Base-by-base conservation (phyloP, 352 stramenopile genomes). In the Saprolegnia diclina region DNA sequence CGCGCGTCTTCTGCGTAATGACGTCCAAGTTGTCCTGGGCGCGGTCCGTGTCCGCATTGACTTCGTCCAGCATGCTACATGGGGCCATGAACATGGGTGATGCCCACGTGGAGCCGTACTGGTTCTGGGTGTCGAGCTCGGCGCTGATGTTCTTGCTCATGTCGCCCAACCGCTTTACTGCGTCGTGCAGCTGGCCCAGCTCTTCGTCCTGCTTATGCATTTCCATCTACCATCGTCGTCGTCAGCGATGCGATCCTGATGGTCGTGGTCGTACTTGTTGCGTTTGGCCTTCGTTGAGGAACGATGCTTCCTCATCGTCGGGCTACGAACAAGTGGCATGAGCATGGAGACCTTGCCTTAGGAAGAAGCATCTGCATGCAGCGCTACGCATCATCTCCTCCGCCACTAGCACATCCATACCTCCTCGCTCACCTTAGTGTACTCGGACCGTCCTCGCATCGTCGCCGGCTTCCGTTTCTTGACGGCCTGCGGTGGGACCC, bases 61-160 rank as follows among this genome's bases (percentile, higher is more conserved):
- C 71, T 40, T 94, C 83, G 69, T 94, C 85, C 38, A 94, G 74
- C 85, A 92, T 92, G 42, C 85, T 94, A 55, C 3, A 21, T 18
- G 14, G 42, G 6, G 29, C 35, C 9, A 70, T 56, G 22, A 66
- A 35, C 10, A 26, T 18, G 18, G 5, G 13, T n/a, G 14, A 45
- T 24, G 4, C 62, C 4, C 6, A 52, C n/a, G 32, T 26, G 4
- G 16, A 9, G 2, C 72, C 76, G 64, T 74, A 94, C 85, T 75
- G 76, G 72, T 94, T 94, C 73, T 94, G 83, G 24, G 81, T 83
- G 65, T 92, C 85, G 24, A 94, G 66, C 71, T 94, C 85, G 26
- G 81, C 83, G 75, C 83, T 92, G 64, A 94, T 94, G n/a, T 78
- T 87, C 24, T 88, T 71, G 64, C 85, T 94, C 80, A 94, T 90